phyloP scores from a whole-genome alignment of 768 basidiomycete genomes.

The Russula sp. region DNA sequence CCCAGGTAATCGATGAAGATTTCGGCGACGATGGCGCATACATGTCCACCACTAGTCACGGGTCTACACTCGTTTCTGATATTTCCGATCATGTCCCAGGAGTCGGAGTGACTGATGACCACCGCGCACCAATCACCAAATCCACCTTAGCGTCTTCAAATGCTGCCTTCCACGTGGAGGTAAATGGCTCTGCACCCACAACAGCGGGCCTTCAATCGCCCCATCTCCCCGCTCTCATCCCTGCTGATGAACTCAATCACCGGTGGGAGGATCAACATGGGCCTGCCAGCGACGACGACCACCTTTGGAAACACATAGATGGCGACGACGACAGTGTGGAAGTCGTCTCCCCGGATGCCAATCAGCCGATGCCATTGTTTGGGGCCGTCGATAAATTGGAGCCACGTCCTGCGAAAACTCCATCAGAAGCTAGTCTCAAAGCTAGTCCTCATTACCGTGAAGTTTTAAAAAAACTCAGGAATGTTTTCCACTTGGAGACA shows the following conservation, averaged over 20 bases:
- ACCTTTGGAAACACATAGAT: constrained; percentile 47
- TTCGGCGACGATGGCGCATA: constrained; percentile 1
- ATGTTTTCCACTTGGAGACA: constrained; percentile 57
- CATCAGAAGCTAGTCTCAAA: constrained; percentile 16
- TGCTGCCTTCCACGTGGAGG: not conserved
- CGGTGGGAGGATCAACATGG: not conserved
- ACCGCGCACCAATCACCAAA: not conserved
- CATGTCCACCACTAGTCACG: constrained; percentile 15
- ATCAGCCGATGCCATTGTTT: constrained; percentile 12
- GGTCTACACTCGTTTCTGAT: constrained; percentile 20
- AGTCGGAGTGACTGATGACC: not conserved
- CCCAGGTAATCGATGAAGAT: constrained; percentile 13
- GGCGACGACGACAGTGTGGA: constrained; percentile 34
- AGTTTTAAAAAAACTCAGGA: constrained; percentile 50
- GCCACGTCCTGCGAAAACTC: constrained; percentile 13
- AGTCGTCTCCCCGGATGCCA: constrained; percentile 17
- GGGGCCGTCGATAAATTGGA: constrained; percentile 9
- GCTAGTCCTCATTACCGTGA: constrained; percentile 45
- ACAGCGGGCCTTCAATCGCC: not conserved
- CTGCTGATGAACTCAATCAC: constrained; percentile 9
- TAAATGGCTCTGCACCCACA: not conserved
- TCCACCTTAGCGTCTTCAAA: not conserved
- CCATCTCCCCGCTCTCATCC: not conserved
- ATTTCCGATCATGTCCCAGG: not conserved
- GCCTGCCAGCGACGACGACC: constrained; percentile 43